Conservation (phyloP, 805 yeast genomes). For the Sporopachydermia lactativora region DNA sequence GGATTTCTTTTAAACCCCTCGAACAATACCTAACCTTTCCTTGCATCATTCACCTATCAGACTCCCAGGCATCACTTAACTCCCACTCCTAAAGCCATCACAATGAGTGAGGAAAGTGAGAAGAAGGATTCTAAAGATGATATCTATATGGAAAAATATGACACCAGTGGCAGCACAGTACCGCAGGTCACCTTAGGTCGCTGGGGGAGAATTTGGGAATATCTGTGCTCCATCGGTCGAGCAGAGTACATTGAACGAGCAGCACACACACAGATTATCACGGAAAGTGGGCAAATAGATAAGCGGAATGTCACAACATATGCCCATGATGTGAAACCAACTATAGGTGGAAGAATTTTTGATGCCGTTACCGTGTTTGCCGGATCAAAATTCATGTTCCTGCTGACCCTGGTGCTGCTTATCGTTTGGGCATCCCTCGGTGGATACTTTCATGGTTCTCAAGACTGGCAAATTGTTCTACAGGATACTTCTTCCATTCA, state of each 20-base stretch:
- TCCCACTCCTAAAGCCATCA: too few species aligned
- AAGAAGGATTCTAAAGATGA: neutral
- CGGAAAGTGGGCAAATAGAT: neutral
- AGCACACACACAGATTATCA: neutral
- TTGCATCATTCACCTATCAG: too few species aligned
- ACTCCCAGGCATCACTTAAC: too few species aligned
- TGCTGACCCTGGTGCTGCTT: slow-evolving; percentile 15
- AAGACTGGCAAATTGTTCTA: slow-evolving; percentile 27
- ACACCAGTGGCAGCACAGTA: neutral
- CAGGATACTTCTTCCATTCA: slow-evolving; percentile 28
- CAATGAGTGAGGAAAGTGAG: neutral
- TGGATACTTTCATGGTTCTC: slow-evolving; percentile 17
- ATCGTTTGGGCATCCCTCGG: slow-evolving; percentile 19
- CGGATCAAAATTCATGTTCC: slow-evolving; percentile 17
- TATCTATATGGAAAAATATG: neutral
- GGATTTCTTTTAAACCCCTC: too few species aligned
- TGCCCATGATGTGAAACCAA: slow-evolving; percentile 1
- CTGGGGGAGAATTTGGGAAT: neutral
- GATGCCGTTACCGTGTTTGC: slow-evolving; percentile 14
- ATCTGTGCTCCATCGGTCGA: neutral
- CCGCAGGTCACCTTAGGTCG: neutral
- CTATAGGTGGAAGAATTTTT: slow-evolving; percentile 2
- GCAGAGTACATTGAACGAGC: neutral
- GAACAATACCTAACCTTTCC: too few species aligned
- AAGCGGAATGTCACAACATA: neutral